Evolutionary conservation across 192 early-diverging fungal species (phyloP).

Genomic region (Pilaira anomala): DNA sequence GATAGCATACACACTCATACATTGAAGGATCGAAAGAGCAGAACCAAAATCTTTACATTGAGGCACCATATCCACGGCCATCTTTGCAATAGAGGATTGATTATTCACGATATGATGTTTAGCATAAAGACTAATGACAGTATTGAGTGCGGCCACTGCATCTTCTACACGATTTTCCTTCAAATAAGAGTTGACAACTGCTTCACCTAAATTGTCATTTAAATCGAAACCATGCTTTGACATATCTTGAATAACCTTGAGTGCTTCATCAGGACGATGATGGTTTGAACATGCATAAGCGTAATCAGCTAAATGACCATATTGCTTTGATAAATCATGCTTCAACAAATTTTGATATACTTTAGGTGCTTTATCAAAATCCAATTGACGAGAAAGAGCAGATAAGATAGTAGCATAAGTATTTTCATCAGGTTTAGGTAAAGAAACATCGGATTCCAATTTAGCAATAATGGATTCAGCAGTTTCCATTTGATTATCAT

Average conservation of each 20-base stretch:
- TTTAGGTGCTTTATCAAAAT: slow-evolving; percentile 15
- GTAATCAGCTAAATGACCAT: slow-evolving; percentile 33
- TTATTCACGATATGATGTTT: not conserved
- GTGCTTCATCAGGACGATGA: slow-evolving; percentile 5
- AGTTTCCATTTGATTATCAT: slow-evolving; percentile 7
- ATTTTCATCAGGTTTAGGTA: slow-evolving; percentile 32
- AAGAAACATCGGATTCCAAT: slow-evolving; percentile 4
- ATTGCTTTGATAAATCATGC: slow-evolving; percentile 22
- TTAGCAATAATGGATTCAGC: slow-evolving; percentile 8
- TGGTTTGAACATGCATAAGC: slow-evolving; percentile 16
- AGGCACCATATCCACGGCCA: slow-evolving; percentile 6
- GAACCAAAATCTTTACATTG: not conserved
- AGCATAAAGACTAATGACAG: not conserved
- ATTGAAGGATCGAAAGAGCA: slow-evolving; percentile 17
- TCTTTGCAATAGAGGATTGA: not conserved
- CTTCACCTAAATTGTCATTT: slow-evolving; percentile 19
- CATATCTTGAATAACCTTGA: slow-evolving; percentile 20
- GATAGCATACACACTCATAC: slow-evolving; percentile 11
- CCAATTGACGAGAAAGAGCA: slow-evolving; percentile 11
- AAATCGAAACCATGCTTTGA: slow-evolving; percentile 15
- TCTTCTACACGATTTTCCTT: not conserved
- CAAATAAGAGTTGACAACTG: slow-evolving; percentile 12
- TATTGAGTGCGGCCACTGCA: not conserved
- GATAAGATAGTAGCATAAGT: slow-evolving; percentile 29
- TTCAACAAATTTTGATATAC: slow-evolving; percentile 16